Conservation (phyloP, 371 early-diverging fungal species). For the Syncephalis plumigaleata region DNA sequence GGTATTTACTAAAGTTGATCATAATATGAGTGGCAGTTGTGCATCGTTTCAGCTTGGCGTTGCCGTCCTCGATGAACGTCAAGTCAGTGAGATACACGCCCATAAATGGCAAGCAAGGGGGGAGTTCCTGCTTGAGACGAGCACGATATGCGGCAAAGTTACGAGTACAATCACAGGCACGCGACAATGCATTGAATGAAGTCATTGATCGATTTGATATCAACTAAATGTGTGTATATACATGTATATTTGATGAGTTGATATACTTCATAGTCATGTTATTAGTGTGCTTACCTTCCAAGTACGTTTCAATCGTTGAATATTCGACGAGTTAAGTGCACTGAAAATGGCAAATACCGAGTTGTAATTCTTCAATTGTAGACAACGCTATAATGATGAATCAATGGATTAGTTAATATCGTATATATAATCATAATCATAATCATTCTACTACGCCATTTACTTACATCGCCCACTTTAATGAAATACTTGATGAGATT, state of each 20-base stretch:
- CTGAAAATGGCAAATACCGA: conserved; percentile 79
- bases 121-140: conserved; percentile 64
- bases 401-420: no score
- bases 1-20: conserved; percentile 86
- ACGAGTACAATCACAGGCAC: conserved; percentile 55
- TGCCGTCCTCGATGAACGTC: conserved; percentile 88
- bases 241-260: conserved; percentile 1
- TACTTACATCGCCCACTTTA: conserved; percentile 5
- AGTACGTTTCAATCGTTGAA: conserved; percentile 79
- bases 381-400: conserved; percentile 40
- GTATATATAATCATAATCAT: background rate
- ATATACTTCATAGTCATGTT: conserved; percentile 5
- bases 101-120: conserved; percentile 85
- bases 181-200: conserved; percentile 21
- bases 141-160: conserved; percentile 80
- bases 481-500: conserved; percentile 69
- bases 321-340: conserved; percentile 73
- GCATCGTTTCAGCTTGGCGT: conserved; percentile 45
- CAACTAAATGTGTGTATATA: conserved; percentile 13
- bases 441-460: conserved; percentile 1
- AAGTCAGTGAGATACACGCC: conserved; percentile 80
- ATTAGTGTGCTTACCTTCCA: conserved; percentile 36
- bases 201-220: conserved; percentile 35
- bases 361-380: conserved; percentile 76
- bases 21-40: conserved; percentile 22